Evolutionary conservation across 352 stramenopile genomes (phyloP), one percentile per base, ranked within the genome.

Genomic region (Ochromonadaceae sp.): DNA sequence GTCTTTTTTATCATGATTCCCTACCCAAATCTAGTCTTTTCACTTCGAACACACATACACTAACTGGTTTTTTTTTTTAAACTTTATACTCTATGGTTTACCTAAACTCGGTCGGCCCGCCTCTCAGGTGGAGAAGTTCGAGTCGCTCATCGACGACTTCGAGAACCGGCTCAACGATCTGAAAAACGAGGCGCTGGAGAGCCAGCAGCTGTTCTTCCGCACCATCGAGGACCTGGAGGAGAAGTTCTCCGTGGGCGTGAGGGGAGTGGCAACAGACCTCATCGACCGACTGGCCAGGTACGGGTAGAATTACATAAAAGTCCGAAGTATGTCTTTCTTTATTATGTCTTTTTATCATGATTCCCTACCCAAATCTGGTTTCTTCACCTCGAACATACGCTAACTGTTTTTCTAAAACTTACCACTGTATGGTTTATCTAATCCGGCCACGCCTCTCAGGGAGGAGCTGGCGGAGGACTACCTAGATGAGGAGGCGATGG

Each of bases 151-250:
- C 36, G 66, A 70, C 39, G 65, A 79, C 46, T 81, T 81, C 57
- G 83, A 92, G 47, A 70, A 63, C 17, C 76, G 79, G n/a, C 86
- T 80, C 55, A 79, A 86, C 42, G 86, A 86, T 30, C 72, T 94
- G 7, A 87, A 91, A 47, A 70, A 68, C 14, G 77, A 90, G 52
- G 79, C 88, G 52, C 86, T 92, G 74, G 86, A 91, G 63, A 66
- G 86, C 40, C 83, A 92, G 71, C 90, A 85, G 17, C 77, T 81
- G 59, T 78, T 92, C 67, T 95, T 95, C 69, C 76, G 86, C 0
- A 80, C 78, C 0, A 74, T 93, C 46, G 86, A 95, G 67, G 79
- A 87, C 28, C 74, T 90, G 1, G 85, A 93, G 60, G 88, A 92
- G 72, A 86, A 81, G 39, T 93, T 91, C 66, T 91, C 88, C 38